Base-by-base conservation (phyloP, 768 basidiomycete genomes). In the Pisolithus tinctorius region DNA sequence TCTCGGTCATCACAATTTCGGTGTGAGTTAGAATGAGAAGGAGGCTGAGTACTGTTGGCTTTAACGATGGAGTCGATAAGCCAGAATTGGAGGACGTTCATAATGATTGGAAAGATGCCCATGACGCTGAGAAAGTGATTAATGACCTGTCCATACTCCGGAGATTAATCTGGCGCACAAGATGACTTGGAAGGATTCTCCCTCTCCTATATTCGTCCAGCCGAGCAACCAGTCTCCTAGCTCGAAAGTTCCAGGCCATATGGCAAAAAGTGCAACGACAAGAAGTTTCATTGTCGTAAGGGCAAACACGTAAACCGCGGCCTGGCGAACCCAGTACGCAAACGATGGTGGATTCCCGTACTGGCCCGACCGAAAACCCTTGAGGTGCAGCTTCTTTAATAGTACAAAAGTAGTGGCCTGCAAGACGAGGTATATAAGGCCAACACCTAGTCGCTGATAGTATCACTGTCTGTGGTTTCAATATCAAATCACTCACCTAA, bases 61-160 rank as follows among this genome's bases (percentile, higher is more conserved):
- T 93, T 93, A 63, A 93, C 88, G 48, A 93, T 93, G 0, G 88
- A 87, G 69, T 96, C 92, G 52, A 96, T 93, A 47, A 96, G 72
- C 83, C 93, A 93, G 76, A 97, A 97, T 64, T 98, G 95, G 10
- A 91, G 58, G 36, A 92, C 70, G 66, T 93, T 93, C 88, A 91
- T 90, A 40, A 83, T 70, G 57, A 88, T 86, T 0, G 93, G 93
- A 70, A 94, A 93, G 47, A 95, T 67, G 48, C 91, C 90, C 90
- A 97, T 93, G 23, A 85, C 86, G 58, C 88, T 91, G 56, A 23
- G 16, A 30, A 52, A 51, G 7, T 34, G 23, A 9, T 27, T 49
- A 34, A 47, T 66, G 16, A 61, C 54, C 44, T 17, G 25, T 6
- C 25, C 36, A 46, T 16, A 7, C 13, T n/a, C 14, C 10, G 60